These are phyloP conservation scores for Penicillium polonicum DNA, from an alignment of 2,329 filamentous ascomycete species.

Conservation along the genomic window DNA sequence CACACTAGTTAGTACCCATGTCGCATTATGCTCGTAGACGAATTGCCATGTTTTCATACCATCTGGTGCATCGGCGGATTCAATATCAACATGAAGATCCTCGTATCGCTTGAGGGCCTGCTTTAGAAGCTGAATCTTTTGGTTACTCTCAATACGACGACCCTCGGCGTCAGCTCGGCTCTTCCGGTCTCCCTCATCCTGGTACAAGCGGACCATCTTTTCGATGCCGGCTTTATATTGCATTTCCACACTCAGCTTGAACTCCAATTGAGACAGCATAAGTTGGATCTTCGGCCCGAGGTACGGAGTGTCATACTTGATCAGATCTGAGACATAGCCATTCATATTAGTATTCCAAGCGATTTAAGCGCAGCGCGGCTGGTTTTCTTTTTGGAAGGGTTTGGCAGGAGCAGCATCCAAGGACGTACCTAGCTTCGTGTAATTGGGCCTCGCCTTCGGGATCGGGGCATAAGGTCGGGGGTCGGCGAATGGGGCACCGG, in stretches of 20 bases:
- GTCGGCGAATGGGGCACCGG: constrained; percentile 74
- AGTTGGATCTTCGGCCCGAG: constrained; percentile 96
- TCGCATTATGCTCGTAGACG: too few species aligned
- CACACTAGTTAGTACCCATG: constrained; percentile 29
- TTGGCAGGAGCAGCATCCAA: background rate
- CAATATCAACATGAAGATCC: constrained; percentile 92
- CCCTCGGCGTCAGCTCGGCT: constrained; percentile 90
- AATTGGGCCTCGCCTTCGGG: constrained; percentile 80
- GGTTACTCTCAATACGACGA: constrained; percentile 87
- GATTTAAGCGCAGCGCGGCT: background rate
- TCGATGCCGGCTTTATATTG: constrained; percentile 99
- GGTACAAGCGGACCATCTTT: constrained; percentile 97
- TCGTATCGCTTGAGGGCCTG: constrained; percentile 96
- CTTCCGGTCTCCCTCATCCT: constrained; percentile 95
- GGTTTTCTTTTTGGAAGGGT: background rate
- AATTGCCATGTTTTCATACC: constrained; percentile 56
- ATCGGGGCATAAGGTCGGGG: constrained; percentile 65
- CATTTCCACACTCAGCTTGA: constrained; percentile 97
- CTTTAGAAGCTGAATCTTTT: constrained; percentile 94
- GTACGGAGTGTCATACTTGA: constrained; percentile 96
- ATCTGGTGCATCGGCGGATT: constrained; percentile 72
- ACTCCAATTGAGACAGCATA: constrained; percentile 97
- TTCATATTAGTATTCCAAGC: constrained; percentile 23
- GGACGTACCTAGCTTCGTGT: constrained; percentile 84
- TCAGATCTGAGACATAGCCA: constrained; percentile 67